phyloP scores from a whole-genome alignment of 2,329 filamentous ascomycete genomes.

The Aureobasidium sp. region DNA sequence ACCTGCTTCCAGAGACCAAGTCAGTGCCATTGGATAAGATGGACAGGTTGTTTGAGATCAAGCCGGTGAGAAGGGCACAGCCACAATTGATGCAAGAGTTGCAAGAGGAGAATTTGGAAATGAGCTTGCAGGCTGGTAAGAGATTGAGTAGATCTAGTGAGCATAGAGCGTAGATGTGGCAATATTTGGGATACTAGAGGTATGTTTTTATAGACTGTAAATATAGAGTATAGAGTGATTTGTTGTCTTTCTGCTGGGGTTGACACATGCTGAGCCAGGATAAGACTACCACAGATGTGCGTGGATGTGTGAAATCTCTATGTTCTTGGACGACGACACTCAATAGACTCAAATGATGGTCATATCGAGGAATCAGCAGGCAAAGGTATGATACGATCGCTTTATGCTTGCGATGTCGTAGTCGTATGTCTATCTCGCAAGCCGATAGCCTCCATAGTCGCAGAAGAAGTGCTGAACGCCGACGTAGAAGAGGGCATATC shows the following conservation, averaged over 20 bases:
- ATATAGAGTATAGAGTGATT: too few relatives aligned
- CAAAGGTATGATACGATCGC: too few relatives aligned
- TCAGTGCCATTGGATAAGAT: conserved; percentile 40
- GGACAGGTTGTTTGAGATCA: conserved; percentile 41
- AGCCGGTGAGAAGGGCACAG: conserved; percentile 37
- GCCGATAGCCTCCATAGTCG: conserved; percentile 24
- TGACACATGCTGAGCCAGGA: too few relatives aligned
- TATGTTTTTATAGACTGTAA: too few relatives aligned
- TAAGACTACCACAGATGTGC: too few relatives aligned
- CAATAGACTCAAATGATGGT: too few relatives aligned
- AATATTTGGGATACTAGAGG: too few relatives aligned
- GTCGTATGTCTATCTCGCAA: not conserved
- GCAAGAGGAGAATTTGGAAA: conserved; percentile 14
- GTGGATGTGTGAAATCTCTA: too few relatives aligned
- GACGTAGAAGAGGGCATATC: conserved; percentile 54
- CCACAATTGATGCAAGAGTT: conserved; percentile 32
- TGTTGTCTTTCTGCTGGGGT: too few relatives aligned
- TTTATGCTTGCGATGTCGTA: not conserved
- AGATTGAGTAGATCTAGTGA: not conserved
- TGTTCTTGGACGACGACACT: too few relatives aligned
- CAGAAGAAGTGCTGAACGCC: conserved; percentile 54
- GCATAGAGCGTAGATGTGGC: not conserved
- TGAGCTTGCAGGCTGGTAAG: conserved; percentile 8
- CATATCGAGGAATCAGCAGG: too few relatives aligned
- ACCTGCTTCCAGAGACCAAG: conserved; percentile 39